Percentiles rank a stretch among this genome's conserved stretches.
phyloP scores from a whole-genome alignment of 805 yeast genomes.

The Kodamaea hsintzibuensis region DNA sequence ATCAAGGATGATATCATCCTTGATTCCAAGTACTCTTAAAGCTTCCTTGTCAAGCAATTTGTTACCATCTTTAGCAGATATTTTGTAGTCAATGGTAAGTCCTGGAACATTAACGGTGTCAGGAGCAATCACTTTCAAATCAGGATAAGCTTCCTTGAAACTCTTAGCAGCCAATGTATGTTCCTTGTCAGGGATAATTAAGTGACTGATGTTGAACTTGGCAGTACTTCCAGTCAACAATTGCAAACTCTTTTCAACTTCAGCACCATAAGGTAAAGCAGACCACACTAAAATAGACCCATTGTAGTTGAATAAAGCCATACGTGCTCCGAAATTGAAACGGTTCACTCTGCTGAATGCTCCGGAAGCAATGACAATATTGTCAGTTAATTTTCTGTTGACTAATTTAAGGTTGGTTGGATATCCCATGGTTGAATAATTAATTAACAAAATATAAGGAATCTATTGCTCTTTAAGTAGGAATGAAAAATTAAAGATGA shows the following conservation, averaged over 20 bases:
- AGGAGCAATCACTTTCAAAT: constrained; percentile 55
- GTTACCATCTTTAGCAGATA: constrained; percentile 39
- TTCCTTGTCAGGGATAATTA: constrained; percentile 62
- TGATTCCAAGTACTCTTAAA: constrained; percentile 33
- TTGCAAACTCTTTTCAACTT: constrained; percentile 42
- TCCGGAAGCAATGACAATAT: constrained; percentile 35
- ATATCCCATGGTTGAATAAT: constrained; percentile 26
- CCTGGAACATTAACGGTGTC: constrained; percentile 36
- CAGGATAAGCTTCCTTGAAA: constrained; percentile 52
- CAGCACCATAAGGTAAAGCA: constrained; percentile 55
- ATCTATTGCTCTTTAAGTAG: neutral
- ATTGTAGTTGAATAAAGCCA: constrained; percentile 38
- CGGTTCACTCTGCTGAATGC: constrained; percentile 33
- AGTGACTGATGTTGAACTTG: constrained; percentile 42
- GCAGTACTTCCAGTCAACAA: constrained; percentile 33
- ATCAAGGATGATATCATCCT: constrained; percentile 37
- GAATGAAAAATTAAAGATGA: too few species aligned
- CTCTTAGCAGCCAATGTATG: constrained; percentile 64
- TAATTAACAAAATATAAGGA: too few species aligned
- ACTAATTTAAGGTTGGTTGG: constrained; percentile 35
- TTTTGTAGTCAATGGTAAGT: constrained; percentile 37
- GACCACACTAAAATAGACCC: constrained; percentile 50
- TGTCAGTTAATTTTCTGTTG: constrained; percentile 31
- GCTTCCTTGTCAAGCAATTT: constrained; percentile 21
- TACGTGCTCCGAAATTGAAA: constrained; percentile 43